Conservation (phyloP, 1,284 basidiomycete species). For the Austroboletus niveus region DNA sequence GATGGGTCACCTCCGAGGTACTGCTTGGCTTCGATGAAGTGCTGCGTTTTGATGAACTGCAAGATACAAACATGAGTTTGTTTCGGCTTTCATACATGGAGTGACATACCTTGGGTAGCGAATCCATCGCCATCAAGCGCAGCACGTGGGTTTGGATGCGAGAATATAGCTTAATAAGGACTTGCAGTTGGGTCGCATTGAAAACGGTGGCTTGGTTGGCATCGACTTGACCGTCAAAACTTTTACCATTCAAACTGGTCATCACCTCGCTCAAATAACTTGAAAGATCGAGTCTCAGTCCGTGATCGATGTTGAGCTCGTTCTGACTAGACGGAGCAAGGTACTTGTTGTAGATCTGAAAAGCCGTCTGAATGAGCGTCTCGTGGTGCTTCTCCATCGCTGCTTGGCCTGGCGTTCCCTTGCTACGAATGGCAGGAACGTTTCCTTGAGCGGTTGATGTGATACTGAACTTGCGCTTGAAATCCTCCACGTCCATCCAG, state of each 20-base stretch:
- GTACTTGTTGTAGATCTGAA: slow-evolving; percentile 93
- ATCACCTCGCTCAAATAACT: slow-evolving; percentile 90
- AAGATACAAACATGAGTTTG: slow-evolving; percentile 6
- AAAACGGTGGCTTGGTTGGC: slow-evolving; percentile 73
- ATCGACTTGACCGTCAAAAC: slow-evolving; percentile 75
- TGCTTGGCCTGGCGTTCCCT: slow-evolving; percentile 68
- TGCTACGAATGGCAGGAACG: slow-evolving; percentile 38
- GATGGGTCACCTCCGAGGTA: slow-evolving; percentile 72
- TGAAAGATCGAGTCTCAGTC: slow-evolving; percentile 89
- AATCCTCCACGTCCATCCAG: slow-evolving; percentile 97
- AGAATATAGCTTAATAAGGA: slow-evolving; percentile 91
- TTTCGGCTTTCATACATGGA: not conserved
- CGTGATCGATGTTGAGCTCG: slow-evolving; percentile 98
- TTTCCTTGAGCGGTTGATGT: slow-evolving; percentile 88
- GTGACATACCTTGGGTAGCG: slow-evolving; percentile 81
- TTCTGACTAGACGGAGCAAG: slow-evolving; percentile 92
- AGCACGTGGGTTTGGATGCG: slow-evolving; percentile 97
- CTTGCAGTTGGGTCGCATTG: slow-evolving; percentile 94
- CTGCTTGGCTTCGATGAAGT: slow-evolving; percentile 72
- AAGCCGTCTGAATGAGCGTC: slow-evolving; percentile 90
- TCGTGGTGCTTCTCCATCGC: slow-evolving; percentile 99
- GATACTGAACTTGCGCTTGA: slow-evolving; percentile 93
- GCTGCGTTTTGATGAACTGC: slow-evolving; percentile 82
- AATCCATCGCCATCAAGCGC: slow-evolving; percentile 96
- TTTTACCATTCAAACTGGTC: slow-evolving; percentile 69